Percentiles rank a stretch among this genome's conserved stretches.
phyloP scores from a whole-genome alignment of 805 yeast genomes.

The Zygosaccharomyces lentus region DNA sequence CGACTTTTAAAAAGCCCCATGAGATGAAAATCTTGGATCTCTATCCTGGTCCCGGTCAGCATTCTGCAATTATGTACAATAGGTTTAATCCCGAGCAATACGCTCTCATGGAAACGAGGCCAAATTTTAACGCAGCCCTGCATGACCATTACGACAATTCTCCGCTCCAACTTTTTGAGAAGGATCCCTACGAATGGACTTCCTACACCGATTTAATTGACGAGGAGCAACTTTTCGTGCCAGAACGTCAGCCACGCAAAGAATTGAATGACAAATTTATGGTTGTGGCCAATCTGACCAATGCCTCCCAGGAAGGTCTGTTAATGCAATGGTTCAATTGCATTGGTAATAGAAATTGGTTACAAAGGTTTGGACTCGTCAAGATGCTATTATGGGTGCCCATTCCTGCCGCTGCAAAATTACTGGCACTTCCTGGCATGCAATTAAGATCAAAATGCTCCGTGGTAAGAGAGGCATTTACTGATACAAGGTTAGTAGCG shows the following conservation, averaged over 20 bases:
- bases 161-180: slow-evolving; percentile 34
- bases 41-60: slow-evolving; percentile 55
- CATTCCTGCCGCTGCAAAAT: slow-evolving; percentile 54
- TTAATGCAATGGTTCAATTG: slow-evolving; percentile 73
- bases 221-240: slow-evolving; percentile 42
- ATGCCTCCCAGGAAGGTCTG: slow-evolving; percentile 55
- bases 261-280: slow-evolving; percentile 51
- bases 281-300: slow-evolving; percentile 55
- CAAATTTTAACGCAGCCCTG: slow-evolving; percentile 13
- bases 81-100: slow-evolving; percentile 60
- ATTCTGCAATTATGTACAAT: slow-evolving; percentile 59
- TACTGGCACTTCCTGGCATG: slow-evolving; percentile 53
- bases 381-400: slow-evolving; percentile 69
- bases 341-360: slow-evolving; percentile 66
- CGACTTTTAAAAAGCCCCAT: slow-evolving; percentile 33
- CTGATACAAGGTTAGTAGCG: slow-evolving; percentile 57
- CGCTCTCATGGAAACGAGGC: slow-evolving; percentile 53
- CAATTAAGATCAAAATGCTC: slow-evolving; percentile 57
- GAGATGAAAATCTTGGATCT: slow-evolving; percentile 53
- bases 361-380: slow-evolving; percentile 67
- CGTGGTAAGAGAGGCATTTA: slow-evolving; percentile 57
- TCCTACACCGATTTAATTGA: slow-evolving; percentile 50
- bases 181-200: slow-evolving; percentile 67
- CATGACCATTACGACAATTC: slow-evolving; percentile 5
- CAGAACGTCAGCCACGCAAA: slow-evolving; percentile 36